phyloP scores from a whole-genome alignment of 139 green algal genomes.

The Coccomyxa sp. region DNA sequence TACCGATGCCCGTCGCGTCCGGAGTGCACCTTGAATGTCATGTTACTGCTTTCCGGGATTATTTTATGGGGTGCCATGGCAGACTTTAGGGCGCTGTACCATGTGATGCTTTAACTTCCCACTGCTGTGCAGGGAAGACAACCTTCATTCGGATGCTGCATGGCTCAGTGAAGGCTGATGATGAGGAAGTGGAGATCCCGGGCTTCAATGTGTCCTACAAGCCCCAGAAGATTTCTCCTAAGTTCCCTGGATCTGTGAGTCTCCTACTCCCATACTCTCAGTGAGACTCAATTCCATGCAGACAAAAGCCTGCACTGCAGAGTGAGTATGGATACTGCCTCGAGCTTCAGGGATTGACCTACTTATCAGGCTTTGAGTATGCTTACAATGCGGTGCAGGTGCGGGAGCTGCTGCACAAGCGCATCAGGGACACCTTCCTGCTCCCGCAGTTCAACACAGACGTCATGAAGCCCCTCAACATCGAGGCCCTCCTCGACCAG shows the following conservation, averaged over 20 bases:
- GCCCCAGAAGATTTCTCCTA: conserved; percentile 98
- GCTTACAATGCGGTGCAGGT: conserved; percentile 33
- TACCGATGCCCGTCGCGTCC: too few relatives aligned
- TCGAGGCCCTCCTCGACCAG: conserved; percentile 94
- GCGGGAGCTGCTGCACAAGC: conserved; percentile 92
- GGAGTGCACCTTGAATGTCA: too few relatives aligned
- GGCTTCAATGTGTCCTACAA: conserved; percentile 96
- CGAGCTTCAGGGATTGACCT: not conserved
- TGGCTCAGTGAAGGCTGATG: conserved; percentile 65
- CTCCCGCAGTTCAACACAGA: conserved; percentile 90
- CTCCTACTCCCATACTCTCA: not conserved
- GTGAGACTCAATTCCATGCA: not conserved
- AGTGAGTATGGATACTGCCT: not conserved
- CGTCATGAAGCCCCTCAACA: conserved; percentile 88
- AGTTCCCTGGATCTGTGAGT: conserved; percentile 83
- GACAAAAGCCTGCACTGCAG: not conserved
- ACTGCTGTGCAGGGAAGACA: too few relatives aligned
- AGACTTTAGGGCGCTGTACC: not conserved
- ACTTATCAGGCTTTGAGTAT: not conserved
- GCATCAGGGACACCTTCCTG: conserved; percentile 88
- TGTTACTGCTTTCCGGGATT: too few relatives aligned
- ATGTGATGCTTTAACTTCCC: too few relatives aligned
- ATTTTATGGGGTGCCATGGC: too few relatives aligned
- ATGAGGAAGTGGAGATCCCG: conserved; percentile 59
- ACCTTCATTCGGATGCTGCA: conserved; percentile 99